phyloP scores from a whole-genome alignment of 345 rosid species.

The Euphorbia lathyris region DNA sequence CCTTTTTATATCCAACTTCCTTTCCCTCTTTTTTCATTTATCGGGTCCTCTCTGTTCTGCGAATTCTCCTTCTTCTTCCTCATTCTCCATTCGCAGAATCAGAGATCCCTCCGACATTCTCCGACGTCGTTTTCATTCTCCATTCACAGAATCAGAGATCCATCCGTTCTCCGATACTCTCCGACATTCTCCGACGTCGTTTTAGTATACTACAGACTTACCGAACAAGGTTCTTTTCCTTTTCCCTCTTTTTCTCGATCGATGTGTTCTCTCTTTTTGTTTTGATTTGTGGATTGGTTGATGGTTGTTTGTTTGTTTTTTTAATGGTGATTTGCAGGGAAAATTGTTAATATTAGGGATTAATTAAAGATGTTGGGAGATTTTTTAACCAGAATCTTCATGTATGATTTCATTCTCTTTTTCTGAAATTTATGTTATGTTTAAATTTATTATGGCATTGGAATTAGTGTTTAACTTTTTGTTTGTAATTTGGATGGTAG shows the following conservation, averaged over 20 bases:
- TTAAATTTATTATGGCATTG: not conserved
- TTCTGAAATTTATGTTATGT: too few relatives aligned
- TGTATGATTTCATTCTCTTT: constrained; percentile 37
- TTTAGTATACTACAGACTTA: not conserved
- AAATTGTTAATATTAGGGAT: too few relatives aligned
- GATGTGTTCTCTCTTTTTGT: not conserved
- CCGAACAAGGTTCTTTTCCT: constrained; percentile 6
- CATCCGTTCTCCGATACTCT: too few relatives aligned
- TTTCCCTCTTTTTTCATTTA: not conserved
- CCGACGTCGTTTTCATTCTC: too few relatives aligned
- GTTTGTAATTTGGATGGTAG: too few relatives aligned
- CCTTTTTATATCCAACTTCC: not conserved
- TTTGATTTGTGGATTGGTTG: not conserved
- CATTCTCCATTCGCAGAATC: constrained; percentile 21
- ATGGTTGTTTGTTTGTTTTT: not conserved
- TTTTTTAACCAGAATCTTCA: constrained; percentile 49
- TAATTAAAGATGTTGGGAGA: constrained; percentile 67
- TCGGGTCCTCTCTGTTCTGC: constrained; percentile 14
- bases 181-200: too few relatives aligned
- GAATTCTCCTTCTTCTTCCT: not conserved
- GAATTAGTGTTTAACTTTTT: not conserved
- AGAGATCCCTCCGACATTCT: constrained; percentile 20
- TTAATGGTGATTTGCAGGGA: constrained; percentile 23
- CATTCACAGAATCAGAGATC: too few relatives aligned
- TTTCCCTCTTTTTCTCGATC: not conserved